Percentiles rank a stretch among this genome's conserved stretches.
Conservation (phyloP, 2,329 filamentous ascomycete species). For the Hymenoscyphus occultus region DNA sequence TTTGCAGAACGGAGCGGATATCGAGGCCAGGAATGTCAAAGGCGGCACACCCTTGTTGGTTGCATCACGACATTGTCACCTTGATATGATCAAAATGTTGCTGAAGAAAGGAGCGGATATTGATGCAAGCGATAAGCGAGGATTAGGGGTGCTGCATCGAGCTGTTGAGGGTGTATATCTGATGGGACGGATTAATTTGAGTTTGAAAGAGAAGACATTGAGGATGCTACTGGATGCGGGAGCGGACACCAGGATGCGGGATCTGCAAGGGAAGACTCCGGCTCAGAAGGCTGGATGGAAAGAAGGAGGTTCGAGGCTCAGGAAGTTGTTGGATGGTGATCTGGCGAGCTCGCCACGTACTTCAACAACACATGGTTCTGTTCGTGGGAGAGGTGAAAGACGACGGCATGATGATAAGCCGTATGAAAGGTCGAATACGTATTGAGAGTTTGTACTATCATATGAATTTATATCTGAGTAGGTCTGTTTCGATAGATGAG, state of each 20-base stretch:
- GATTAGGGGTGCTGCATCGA: slow-evolving; percentile 22
- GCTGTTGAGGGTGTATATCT: slow-evolving; percentile 22
- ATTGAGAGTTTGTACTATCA: background rate
- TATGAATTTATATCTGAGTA: background rate
- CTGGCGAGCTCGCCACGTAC: background rate
- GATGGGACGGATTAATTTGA: slow-evolving; percentile 12
- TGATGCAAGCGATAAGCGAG: slow-evolving; percentile 20
- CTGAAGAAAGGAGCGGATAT: slow-evolving; percentile 19
- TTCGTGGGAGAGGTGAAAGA: background rate
- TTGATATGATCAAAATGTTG: slow-evolving; percentile 17
- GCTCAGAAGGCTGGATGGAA: slow-evolving; percentile 16
- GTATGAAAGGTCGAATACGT: background rate
- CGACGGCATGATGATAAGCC: background rate
- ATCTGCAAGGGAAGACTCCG: slow-evolving; percentile 21
- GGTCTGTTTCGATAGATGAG: background rate
- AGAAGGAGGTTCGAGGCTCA: slow-evolving; percentile 20
- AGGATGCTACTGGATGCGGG: slow-evolving; percentile 22
- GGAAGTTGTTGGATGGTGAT: slow-evolving; percentile 15
- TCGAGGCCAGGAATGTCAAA: slow-evolving; percentile 21
- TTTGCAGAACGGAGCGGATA: slow-evolving; percentile 17
- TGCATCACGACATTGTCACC: slow-evolving; percentile 21
- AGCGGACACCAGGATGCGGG: slow-evolving; percentile 19
- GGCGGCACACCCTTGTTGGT: slow-evolving; percentile 20
- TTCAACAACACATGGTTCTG: background rate
- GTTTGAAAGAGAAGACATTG: slow-evolving; percentile 20